A percentile compares a stretch with the other conserved stretches of the same genome.
These are phyloP conservation scores for Nemania abortiva DNA, from an alignment of 2,329 filamentous ascomycete genomes.

Conservation along the genomic window DNA sequence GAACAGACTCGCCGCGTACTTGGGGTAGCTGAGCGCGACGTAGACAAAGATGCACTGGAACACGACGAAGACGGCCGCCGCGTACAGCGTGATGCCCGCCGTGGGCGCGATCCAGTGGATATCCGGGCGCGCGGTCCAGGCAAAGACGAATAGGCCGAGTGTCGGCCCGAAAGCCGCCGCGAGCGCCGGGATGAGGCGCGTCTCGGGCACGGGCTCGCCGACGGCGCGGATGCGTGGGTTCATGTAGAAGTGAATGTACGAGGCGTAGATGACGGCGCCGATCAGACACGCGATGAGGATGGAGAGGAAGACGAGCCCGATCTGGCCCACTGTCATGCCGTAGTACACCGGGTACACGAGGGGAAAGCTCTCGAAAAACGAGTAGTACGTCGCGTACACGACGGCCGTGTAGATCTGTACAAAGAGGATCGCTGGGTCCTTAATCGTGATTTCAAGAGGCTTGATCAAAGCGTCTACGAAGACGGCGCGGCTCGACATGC, in stretches of 20 bases:
- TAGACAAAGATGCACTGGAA: conserved; percentile 73
- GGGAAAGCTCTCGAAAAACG: conserved; percentile 76
- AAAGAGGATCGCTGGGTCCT: conserved; percentile 73
- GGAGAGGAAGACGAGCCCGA: conserved; percentile 71
- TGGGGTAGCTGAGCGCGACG: conserved; percentile 66
- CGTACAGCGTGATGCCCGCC: conserved; percentile 68
- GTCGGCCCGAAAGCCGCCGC: conserved; percentile 65
- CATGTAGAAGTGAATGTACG: conserved; percentile 65
- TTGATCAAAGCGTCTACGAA: conserved; percentile 26
- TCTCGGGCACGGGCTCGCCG: conserved; percentile 65
- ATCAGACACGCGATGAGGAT: conserved; percentile 69
- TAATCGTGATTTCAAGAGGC: conserved; percentile 69
- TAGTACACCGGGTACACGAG: conserved; percentile 72
- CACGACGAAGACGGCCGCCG: conserved; percentile 45
- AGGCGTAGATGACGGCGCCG: conserved; percentile 61
- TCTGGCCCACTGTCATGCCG: conserved; percentile 67
- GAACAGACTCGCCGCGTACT: conserved; percentile 70
- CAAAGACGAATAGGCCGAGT: conserved; percentile 71
- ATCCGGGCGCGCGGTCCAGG: conserved; percentile 65
- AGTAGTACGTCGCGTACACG: conserved; percentile 72
- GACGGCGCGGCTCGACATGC: conserved; percentile 56
- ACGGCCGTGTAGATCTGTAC: conserved; percentile 71
- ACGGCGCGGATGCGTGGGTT: conserved; percentile 62
- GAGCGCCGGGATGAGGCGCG: conserved; percentile 67
- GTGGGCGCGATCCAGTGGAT: conserved; percentile 68